Percentiles rank a stretch among this genome's conserved stretches.
Evolutionary conservation across 176 grass and related monocot genomes (phyloP).

Genomic region (Carex littledalei): DNA sequence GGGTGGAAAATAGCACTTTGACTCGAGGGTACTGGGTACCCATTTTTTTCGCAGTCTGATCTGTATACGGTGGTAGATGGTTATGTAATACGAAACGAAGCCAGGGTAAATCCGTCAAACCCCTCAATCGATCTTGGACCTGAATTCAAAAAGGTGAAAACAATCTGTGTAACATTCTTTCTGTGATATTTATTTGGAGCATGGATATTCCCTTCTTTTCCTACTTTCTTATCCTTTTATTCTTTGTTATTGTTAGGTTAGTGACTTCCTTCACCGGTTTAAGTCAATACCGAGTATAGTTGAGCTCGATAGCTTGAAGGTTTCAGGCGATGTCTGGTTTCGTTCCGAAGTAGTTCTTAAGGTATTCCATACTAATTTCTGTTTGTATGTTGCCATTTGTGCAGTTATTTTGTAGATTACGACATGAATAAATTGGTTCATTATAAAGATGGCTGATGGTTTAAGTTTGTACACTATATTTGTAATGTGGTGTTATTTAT

Average conservation of each 20-base stretch:
- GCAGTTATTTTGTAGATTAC: background rate
- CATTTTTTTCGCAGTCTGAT: conserved; percentile 60
- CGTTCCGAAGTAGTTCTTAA: conserved; percentile 57
- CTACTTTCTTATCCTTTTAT: background rate
- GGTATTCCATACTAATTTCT: conserved; percentile 32
- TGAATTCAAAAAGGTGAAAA: conserved; percentile 84
- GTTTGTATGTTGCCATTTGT: background rate
- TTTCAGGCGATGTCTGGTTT: conserved; percentile 93
- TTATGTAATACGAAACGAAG: conserved; percentile 65
- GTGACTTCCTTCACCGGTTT: conserved; percentile 65
- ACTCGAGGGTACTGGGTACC: background rate
- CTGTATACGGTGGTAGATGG: conserved; percentile 88
- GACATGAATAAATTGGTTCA: too few relatives aligned
- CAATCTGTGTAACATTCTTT: background rate
- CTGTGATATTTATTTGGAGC: background rate
- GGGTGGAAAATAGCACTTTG: background rate
- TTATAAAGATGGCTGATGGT: background rate
- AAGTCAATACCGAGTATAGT: conserved; percentile 96
- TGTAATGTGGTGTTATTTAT: background rate
- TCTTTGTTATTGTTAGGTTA: conserved; percentile 45
- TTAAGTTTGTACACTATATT: background rate
- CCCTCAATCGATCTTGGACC: conserved; percentile 80
- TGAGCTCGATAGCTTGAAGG: conserved; percentile 80
- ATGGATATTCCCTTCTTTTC: background rate
- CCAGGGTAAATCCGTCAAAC: conserved; percentile 66